Evolutionary conservation across 2,329 filamentous ascomycete species (phyloP), one percentile per base, ranked within the genome.

Genomic region (Fusarium fujikuroi): DNA sequence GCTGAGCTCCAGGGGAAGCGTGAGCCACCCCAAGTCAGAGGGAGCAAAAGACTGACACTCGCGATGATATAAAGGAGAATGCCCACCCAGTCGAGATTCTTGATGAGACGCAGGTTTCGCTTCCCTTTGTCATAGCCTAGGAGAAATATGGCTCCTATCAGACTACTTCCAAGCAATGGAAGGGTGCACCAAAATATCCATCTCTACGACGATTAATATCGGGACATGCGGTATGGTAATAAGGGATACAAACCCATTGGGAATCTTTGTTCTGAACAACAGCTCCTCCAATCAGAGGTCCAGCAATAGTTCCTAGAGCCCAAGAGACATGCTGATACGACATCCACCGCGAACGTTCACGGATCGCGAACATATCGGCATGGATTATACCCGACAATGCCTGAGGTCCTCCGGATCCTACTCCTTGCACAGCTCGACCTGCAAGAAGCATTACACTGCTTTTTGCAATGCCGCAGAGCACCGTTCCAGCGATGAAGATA

Each of bases 51-150:
- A 5, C 60, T 59, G 37, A 74, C 56, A 3, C 69, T 64, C 9
- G 69, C 70, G 32, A 70, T 25, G 15, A 79, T 77, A 76, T 93
- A 93, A 7, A 93, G 76, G 2, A 87, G 71, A 9, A 87, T 86
- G 3, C 92, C 92, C 37, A 89, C 60, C 86, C 88, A 93, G 77
- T 93, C 91, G 30, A 93, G 86, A 7, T 62, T 43, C 23, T 62
- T 65, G 36, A 78, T 57, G 6, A 71, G 60, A 15, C 36, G 34
- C 23, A 52, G 32, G 30, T 64, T 57, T 2, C 59, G 57, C 4
- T 63, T 54, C 21, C 34, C 19, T 49, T 60, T 53, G 53, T 78
- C 76, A 34, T 79, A 77, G 37, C 74, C 76, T 16, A 82, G 69
- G 50, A 81, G 77, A 40, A 77, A 63, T 46, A 73, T 69, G 7